Evolutionary conservation across 2,329 filamentous ascomycete species (phyloP).

Genomic region (Penicillium hesseltinei): DNA sequence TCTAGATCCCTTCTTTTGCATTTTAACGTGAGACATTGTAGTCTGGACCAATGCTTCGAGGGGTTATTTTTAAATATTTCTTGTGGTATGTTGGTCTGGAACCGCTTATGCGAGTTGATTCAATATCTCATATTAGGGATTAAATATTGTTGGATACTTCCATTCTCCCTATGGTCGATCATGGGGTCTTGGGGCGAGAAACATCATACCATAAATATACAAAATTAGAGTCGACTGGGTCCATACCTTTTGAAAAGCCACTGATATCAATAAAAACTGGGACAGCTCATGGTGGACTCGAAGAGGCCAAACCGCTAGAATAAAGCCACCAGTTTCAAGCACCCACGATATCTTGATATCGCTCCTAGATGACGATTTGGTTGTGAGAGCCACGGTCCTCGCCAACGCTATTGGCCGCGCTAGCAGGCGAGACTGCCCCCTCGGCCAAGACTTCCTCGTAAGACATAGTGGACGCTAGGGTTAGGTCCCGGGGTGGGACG

Average conservation of each 20-base stretch:
- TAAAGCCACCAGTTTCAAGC: not conserved
- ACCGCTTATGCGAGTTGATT: not conserved
- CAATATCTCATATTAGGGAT: not conserved
- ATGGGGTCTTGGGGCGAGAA: not conserved
- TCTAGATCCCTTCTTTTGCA: conserved; percentile 9
- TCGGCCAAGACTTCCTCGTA: conserved; percentile 21
- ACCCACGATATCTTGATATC: not conserved
- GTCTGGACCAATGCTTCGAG: not conserved
- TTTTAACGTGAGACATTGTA: conserved; percentile 4
- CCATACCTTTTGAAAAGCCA: not conserved
- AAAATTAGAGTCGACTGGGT: not conserved
- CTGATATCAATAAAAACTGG: not conserved
- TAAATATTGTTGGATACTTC: not conserved
- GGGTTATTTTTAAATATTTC: conserved; percentile 3
- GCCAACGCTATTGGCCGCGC: not conserved
- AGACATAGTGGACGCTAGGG: conserved; percentile 19
- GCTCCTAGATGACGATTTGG: not conserved
- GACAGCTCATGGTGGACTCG: not conserved
- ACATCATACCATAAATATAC: conserved; percentile 4
- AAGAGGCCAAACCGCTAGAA: not conserved
- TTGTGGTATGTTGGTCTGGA: not conserved
- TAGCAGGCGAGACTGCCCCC: conserved; percentile 3
- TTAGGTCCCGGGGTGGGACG: conserved; percentile 20
- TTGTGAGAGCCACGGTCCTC: not conserved
- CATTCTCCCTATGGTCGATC: not conserved